Conservation (phyloP, 768 basidiomycete genomes). For the Rhizopogon vulgaris region DNA sequence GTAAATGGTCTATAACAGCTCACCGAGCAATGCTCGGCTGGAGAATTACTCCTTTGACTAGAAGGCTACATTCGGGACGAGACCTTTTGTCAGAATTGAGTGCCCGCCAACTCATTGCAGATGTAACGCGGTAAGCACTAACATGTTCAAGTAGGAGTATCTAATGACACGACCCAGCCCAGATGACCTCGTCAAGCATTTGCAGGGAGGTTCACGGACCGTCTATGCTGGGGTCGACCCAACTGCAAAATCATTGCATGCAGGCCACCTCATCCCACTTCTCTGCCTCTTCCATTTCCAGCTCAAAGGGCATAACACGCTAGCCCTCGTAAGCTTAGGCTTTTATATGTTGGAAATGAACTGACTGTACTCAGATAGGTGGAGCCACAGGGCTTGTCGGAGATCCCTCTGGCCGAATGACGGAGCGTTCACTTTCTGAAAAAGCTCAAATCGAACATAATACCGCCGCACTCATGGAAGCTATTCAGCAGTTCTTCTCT, state of each 20-base stretch:
- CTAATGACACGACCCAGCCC: slow-evolving; percentile 26
- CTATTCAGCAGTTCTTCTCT: slow-evolving; percentile 68
- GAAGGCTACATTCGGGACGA: slow-evolving; percentile 14
- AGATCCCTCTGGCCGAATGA: slow-evolving; percentile 86
- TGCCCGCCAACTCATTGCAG: slow-evolving; percentile 27
- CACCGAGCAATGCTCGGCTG: neutral
- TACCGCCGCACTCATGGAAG: slow-evolving; percentile 51
- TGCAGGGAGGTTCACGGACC: slow-evolving; percentile 32
- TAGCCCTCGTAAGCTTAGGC: slow-evolving; percentile 66
- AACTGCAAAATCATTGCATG: slow-evolving; percentile 83
- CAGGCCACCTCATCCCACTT: slow-evolving; percentile 89
- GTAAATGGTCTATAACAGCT: slow-evolving; percentile 11
- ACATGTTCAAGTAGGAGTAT: neutral
- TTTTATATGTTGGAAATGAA: neutral
- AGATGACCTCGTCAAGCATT: slow-evolving; percentile 35
- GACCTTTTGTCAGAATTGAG: slow-evolving; percentile 28
- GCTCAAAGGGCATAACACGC: slow-evolving; percentile 71
- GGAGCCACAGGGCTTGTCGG: slow-evolving; percentile 96
- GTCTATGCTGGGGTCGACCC: slow-evolving; percentile 93
- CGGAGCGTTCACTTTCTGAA: slow-evolving; percentile 71
- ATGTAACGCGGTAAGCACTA: slow-evolving; percentile 29
- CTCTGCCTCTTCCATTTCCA: slow-evolving; percentile 86
- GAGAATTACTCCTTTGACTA: neutral
- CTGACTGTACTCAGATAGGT: slow-evolving; percentile 62
- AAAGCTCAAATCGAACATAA: slow-evolving; percentile 58